Evolutionary conservation across 495 filamentous ascomycete species (phyloP).

Genomic region (Clohesyomyces aquaticus): DNA sequence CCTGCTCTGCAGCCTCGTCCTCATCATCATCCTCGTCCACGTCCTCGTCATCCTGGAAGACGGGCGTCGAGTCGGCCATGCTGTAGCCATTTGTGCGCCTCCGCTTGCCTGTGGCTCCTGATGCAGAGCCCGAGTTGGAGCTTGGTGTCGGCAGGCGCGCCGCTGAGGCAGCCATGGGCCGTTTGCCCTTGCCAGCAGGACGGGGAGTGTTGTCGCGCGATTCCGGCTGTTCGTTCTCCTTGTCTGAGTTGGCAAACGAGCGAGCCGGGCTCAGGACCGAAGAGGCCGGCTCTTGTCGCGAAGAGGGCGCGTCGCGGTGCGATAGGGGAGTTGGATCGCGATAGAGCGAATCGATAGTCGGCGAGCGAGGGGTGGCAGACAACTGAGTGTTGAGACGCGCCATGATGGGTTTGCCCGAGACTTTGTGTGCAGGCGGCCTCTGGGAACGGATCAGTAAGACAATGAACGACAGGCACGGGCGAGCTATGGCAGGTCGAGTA

Average conservation of each 20-base stretch:
- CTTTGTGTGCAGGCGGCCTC: too few species aligned
- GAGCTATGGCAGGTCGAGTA: too few species aligned
- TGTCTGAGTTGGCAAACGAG: constrained; percentile 58
- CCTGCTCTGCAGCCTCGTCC: constrained; percentile 52
- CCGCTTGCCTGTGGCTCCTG: constrained; percentile 24
- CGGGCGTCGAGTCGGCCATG: constrained; percentile 49
- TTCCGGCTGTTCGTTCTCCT: constrained; percentile 56
- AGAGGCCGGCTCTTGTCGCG: constrained; percentile 24
- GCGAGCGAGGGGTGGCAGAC: constrained; percentile 27
- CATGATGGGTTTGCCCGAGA: constrained; percentile 21
- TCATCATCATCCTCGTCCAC: constrained; percentile 50
- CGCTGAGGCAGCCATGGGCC: constrained; percentile 9
- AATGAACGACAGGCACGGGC: too few species aligned
- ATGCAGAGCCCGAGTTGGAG: constrained; percentile 9
- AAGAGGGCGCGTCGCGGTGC: background rate
- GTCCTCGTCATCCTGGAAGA: constrained; percentile 49
- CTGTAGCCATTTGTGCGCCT: constrained; percentile 39
- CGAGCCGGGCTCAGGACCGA: constrained; percentile 51
- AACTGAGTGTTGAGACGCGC: constrained; percentile 37
- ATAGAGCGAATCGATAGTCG: constrained; percentile 33
- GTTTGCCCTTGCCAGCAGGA: constrained; percentile 10
- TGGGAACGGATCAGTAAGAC: too few species aligned
- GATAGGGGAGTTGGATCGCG: constrained; percentile 30
- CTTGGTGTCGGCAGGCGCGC: constrained; percentile 20
- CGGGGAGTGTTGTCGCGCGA: constrained; percentile 26